Evolutionary conservation across 2,329 filamentous ascomycete species (phyloP), one percentile per base, ranked within the genome.

Genomic region (Apiospora phragmitis): DNA sequence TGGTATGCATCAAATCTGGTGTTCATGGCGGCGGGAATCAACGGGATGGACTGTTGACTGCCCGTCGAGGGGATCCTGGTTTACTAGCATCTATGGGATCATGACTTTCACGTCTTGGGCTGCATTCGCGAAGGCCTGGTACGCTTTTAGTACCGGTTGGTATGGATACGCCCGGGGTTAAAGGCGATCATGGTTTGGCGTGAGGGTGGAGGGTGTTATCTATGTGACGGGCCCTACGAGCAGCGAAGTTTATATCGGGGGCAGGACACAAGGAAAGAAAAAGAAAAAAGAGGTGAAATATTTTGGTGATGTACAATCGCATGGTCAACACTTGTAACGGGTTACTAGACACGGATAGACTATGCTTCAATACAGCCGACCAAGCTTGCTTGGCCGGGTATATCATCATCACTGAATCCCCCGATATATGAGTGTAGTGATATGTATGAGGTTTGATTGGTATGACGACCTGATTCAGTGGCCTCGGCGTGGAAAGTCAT

Each of bases 251-350:
- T 38, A 66, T 26, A 26, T 45, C 65, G 42, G 65, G 42, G 42
- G 38, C 65, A 67, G 26, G 65, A 45, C 26, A 29, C n/a, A 66
- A n/a, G 38, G 65, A 43, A 69, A 41, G 42, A 49, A 55, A 51
- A 69, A 45, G 41, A 47, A 43, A 72, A 72, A 72, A 45, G 7
- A 51, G 45, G 66, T 29, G 67, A 72, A 72, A 70, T 66, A 59
- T 59, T 66, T 69, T 70, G 71, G 32, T 70, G 69, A 68, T 69
- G 47, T 72, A 70, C 55, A 69, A 66, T 21, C 21, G 69, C 69
- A 70, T 62, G 41, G 69, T 67, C 62, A 62, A n/a, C 26, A 49
- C 26, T 32, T 49, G 67, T 38, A 38, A 49, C 35, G 67, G 67
- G 3, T 55, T 55, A 68, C 67, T 35, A 49, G 26, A 51, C 67